These are phyloP conservation scores for Discostella stelligeroides DNA, from an alignment of 108 stramenopile genomes.

Conservation along the genomic window DNA sequence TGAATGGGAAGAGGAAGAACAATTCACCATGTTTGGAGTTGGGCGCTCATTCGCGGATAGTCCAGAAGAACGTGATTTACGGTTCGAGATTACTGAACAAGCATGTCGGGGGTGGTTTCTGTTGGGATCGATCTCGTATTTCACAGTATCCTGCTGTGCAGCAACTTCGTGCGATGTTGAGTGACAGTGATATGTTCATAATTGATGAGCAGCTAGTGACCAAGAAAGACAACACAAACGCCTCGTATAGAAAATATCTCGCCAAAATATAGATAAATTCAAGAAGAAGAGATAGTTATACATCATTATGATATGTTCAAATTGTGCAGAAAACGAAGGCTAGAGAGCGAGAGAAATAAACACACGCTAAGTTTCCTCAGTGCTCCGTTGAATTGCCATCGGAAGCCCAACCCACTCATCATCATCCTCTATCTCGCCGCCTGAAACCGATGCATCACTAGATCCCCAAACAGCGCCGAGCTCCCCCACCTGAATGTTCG, in stretches of 20 bases:
- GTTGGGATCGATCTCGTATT: slow-evolving; percentile 50
- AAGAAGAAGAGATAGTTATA: slow-evolving; percentile 1
- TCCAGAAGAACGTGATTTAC: slow-evolving; percentile 56
- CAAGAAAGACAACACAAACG: not conserved
- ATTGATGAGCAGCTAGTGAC: not conserved
- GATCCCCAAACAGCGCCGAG: slow-evolving; percentile 42
- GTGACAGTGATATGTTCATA: slow-evolving; percentile 22
- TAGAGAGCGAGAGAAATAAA: not conserved
- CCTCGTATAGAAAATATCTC: not conserved
- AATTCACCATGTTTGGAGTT: slow-evolving; percentile 86
- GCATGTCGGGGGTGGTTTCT: slow-evolving; percentile 88
- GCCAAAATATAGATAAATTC: slow-evolving; percentile 16
- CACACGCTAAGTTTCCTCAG: slow-evolving; percentile 1
- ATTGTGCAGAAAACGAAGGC: too few relatives aligned
- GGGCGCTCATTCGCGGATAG: slow-evolving; percentile 85
- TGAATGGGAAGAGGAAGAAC: slow-evolving; percentile 31
- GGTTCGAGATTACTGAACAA: slow-evolving; percentile 81
- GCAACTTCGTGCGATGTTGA: not conserved
- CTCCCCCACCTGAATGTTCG: slow-evolving; percentile 38
- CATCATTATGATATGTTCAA: too few relatives aligned
- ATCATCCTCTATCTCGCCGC: slow-evolving; percentile 42
- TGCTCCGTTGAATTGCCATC: slow-evolving; percentile 21
- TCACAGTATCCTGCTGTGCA: not conserved
- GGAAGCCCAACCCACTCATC: slow-evolving; percentile 61
- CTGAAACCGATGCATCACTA: slow-evolving; percentile 3